phyloP scores from a whole-genome alignment of 78 protist species.

The Tieghemostelium lacteum region DNA sequence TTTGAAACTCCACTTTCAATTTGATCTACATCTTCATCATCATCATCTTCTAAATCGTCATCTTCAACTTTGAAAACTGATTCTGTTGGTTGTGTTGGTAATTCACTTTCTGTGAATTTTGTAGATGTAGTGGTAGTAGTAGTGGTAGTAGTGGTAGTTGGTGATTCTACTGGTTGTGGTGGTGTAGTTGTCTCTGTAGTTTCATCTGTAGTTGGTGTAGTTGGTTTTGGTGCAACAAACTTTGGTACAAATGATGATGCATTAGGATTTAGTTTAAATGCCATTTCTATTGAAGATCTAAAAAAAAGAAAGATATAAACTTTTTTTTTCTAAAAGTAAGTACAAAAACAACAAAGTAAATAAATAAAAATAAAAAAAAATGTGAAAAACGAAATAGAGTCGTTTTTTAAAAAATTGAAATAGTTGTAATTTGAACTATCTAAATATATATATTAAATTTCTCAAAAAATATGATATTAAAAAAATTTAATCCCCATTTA shows the following conservation, averaged over 20 bases:
- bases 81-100: constrained; percentile 37
- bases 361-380: too few species aligned
- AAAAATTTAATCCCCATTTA: too few species aligned
- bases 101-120: not conserved
- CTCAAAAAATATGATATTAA: too few species aligned
- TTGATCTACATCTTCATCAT: constrained; percentile 3
- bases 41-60: constrained; percentile 72
- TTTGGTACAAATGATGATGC: constrained; percentile 63
- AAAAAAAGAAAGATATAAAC: too few species aligned
- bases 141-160: constrained; percentile 12
- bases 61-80: constrained; percentile 60
- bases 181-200: not conserved
- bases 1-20: not conserved
- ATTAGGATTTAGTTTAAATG: constrained; percentile 62
- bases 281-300: not conserved
- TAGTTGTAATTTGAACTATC: too few species aligned
- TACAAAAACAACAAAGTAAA: too few species aligned
- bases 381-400: too few species aligned
- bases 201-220: constrained; percentile 1
- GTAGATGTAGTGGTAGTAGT: constrained; percentile 10
- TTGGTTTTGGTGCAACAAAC: not conserved
- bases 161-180: not conserved
- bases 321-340: too few species aligned
- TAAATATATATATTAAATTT: too few species aligned
- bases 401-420: too few species aligned